Evolutionary conservation across 768 basidiomycete species (phyloP), one percentile per base, ranked within the genome.

Genomic region (Lanmaoa rubissima): DNA sequence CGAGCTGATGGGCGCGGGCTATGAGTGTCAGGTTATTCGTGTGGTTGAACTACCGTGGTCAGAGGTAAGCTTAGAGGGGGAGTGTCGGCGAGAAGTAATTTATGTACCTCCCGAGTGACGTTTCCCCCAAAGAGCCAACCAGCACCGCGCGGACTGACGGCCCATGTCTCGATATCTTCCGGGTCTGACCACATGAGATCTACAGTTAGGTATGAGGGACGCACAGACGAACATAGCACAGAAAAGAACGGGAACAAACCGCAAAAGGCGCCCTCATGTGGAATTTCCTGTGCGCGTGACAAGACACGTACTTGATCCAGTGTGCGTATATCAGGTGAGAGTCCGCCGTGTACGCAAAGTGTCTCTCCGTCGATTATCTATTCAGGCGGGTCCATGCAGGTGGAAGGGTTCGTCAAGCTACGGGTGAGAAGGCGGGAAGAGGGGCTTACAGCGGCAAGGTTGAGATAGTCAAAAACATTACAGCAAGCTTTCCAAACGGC

Each of bases 161-260:
- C 95, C 96, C 96, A 98, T 41, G 90, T 94, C 40, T 92, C 89
- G 40, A 96, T 88, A 42, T 96, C 92, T 67, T 98, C 94, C 4
- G 90, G 95, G 71, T 98, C 95, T 36, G 91, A 94, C 96, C 96
- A 98, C 94, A 98, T 97, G 13, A 98, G 82, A 69, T 98, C 94
- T 94, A 50, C 10, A 45, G 32, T 9, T 34, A 35, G 2, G 43
- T 31, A 36, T 39, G 43, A 57, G 17, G 12, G n/a, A 42, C 5
- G 43, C 32, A 21, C 48, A 32, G 28, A 34, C n/a, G 26, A 41
- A 24, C 19, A 10, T 34, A 24, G 44, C 46, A 41, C 16, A 34
- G 14, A 19, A 44, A 14, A 16, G 13, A 28, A 14, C 45, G 26
- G 26, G 14, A 10, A 64, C 83, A 32, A 64, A 87, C 89, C 89